Conservation (phyloP, 192 early-diverging fungal species). For the Backusella luteola region DNA sequence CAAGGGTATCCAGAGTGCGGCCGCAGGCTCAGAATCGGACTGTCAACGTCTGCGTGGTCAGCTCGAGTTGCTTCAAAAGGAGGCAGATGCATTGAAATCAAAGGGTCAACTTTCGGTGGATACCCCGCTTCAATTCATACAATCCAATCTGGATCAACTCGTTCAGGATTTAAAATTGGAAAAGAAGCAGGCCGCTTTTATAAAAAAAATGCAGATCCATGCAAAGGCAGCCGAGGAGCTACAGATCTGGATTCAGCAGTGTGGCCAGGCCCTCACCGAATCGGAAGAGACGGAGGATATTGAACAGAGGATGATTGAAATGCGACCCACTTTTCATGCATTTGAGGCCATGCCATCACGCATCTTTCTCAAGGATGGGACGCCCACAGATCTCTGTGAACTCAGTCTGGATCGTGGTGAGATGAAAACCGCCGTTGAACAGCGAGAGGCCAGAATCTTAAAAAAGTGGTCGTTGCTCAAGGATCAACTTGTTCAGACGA, state of each 20-base stretch:
- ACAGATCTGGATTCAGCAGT: conserved; percentile 24
- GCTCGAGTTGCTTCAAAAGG: not conserved
- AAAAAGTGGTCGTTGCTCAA: conserved; percentile 34
- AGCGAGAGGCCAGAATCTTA: conserved; percentile 24
- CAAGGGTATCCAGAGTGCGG: not conserved
- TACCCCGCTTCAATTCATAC: not conserved
- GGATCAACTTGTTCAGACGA: conserved; percentile 15
- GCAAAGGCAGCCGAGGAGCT: conserved; percentile 30
- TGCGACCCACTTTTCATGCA: conserved; percentile 20
- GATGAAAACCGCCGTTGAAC: conserved; percentile 17
- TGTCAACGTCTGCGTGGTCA: not conserved
- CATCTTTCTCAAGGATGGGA: conserved; percentile 15
- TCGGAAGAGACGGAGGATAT: conserved; percentile 26
- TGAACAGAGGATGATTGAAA: conserved; percentile 12
- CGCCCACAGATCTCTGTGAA: not conserved
- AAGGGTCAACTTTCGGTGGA: not conserved
- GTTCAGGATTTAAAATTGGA: conserved; percentile 5
- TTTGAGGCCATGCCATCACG: conserved; percentile 17
- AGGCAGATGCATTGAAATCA: not conserved
- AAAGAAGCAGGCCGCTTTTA: conserved; percentile 21
- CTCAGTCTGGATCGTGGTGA: conserved; percentile 3
- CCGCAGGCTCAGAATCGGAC: not conserved
- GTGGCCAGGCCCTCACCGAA: conserved; percentile 7
- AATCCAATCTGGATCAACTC: not conserved
- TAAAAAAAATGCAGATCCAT: conserved; percentile 22